Conservation (phyloP, 164 flowering plant genomes). For the Magnolia kwangsiensis region DNA sequence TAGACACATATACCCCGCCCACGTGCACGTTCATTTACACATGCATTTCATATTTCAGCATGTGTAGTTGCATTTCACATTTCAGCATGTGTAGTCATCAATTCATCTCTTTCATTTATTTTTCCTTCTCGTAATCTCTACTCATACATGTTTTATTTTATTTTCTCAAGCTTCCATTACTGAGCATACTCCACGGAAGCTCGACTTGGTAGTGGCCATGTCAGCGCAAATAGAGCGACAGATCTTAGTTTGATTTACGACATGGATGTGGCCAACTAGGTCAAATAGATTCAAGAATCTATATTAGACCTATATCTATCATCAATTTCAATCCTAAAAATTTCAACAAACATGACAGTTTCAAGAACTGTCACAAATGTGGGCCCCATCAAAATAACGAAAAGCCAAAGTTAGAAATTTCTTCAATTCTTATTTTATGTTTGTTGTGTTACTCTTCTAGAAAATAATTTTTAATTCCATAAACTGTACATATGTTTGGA, state of each 20-base stretch:
- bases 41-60: too few relatives aligned
- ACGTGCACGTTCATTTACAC: too few relatives aligned
- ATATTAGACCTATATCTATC: conserved; percentile 39
- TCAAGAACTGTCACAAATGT: conserved; percentile 43
- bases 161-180: not conserved
- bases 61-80: not conserved
- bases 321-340: conserved; percentile 39
- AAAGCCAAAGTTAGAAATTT: too few relatives aligned
- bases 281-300: not conserved
- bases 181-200: conserved; percentile 28
- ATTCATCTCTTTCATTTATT: not conserved
- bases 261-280: conserved; percentile 22
- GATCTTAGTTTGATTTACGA: conserved; percentile 44
- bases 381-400: conserved; percentile 16
- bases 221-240: conserved; percentile 33
- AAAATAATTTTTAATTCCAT: too few relatives aligned
- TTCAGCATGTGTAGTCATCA: not conserved
- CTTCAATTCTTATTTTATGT: too few relatives aligned
- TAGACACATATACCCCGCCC: too few relatives aligned
- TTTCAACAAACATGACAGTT: conserved; percentile 25
- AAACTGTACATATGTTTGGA: too few relatives aligned
- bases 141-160: too few relatives aligned
- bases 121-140: not conserved
- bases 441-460: too few relatives aligned
- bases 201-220: conserved; percentile 43